These are phyloP conservation scores for Paraglomus brasilianum DNA, from an alignment of 192 early-diverging fungal genomes.

Conservation along the genomic window DNA sequence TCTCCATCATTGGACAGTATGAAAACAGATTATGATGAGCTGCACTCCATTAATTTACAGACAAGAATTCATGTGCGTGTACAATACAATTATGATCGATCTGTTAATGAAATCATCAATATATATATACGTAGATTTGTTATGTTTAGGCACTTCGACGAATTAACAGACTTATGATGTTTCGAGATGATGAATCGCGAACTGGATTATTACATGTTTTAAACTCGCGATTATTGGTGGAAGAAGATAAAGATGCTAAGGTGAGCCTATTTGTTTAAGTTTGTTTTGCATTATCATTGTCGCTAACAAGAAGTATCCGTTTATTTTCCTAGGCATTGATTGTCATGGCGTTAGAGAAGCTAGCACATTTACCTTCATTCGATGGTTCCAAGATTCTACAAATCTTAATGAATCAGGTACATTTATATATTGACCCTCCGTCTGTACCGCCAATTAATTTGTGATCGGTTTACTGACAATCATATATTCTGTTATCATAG, in stretches of 20 bases:
- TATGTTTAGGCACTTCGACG: too few relatives aligned
- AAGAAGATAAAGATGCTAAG: slow-evolving; percentile 37
- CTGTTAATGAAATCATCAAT: too few relatives aligned
- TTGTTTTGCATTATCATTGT: slow-evolving; percentile 16
- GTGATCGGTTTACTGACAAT: neutral
- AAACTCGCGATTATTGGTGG: neutral
- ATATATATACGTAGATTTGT: too few relatives aligned
- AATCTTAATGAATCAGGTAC: slow-evolving; percentile 38
- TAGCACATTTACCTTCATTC: slow-evolving; percentile 5
- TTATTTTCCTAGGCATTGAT: slow-evolving; percentile 5
- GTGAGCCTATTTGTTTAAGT: neutral
- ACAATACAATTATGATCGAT: too few relatives aligned
- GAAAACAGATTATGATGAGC: too few relatives aligned
- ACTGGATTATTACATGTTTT: too few relatives aligned
- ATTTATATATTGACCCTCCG: neutral
- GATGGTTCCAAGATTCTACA: slow-evolving; percentile 36
- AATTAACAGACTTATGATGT: too few relatives aligned
- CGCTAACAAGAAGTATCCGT: neutral
- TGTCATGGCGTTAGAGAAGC: slow-evolving; percentile 7
- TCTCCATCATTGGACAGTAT: too few relatives aligned
- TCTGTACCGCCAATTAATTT: too few relatives aligned
- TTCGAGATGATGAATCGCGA: too few relatives aligned
- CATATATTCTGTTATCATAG: slow-evolving; percentile 18
- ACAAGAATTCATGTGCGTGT: too few relatives aligned
- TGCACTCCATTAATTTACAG: too few relatives aligned